Evolutionary conservation across 2,329 filamentous ascomycete species (phyloP).

Genomic region (Colletotrichum caudatum): DNA sequence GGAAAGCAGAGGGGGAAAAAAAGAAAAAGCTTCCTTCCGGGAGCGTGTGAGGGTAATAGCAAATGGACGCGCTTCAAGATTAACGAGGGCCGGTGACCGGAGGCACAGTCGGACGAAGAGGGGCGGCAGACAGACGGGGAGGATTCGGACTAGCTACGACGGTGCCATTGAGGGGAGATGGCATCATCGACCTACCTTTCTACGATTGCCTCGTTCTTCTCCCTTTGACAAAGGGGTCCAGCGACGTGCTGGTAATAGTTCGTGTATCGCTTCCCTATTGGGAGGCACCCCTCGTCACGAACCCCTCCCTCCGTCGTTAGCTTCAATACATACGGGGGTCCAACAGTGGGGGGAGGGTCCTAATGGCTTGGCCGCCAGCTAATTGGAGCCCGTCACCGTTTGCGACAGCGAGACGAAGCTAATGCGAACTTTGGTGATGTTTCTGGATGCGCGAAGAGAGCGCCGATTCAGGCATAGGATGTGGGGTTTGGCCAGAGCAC

Average conservation of each 20-base stretch:
- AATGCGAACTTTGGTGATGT: background rate
- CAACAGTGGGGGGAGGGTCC: background rate
- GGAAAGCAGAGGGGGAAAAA: constrained; percentile 4
- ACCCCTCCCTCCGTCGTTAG: constrained; percentile 4
- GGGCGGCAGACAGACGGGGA: constrained; percentile 7
- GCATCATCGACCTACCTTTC: constrained; percentile 12
- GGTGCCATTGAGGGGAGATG: constrained; percentile 41
- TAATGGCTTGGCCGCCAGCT: constrained; percentile 1
- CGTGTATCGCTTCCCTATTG: background rate
- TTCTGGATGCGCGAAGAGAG: constrained; percentile 3
- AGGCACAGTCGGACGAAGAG: constrained; percentile 23
- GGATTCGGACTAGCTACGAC: constrained; percentile 28
- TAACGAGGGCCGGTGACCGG: constrained; percentile 33
- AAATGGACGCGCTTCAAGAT: constrained; percentile 19
- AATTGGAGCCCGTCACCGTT: background rate
- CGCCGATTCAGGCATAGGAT: constrained; percentile 46
- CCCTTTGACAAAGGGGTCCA: background rate
- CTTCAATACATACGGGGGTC: background rate
- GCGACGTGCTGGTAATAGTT: background rate
- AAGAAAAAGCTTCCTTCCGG: constrained; percentile 7
- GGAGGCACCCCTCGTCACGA: background rate
- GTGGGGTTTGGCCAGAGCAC: constrained; percentile 50
- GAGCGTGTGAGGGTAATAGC: constrained; percentile 12
- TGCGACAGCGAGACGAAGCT: background rate
- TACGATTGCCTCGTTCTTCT: constrained; percentile 15